Evolutionary conservation across 2,329 filamentous ascomycete genomes (phyloP).

Genomic region (Westerdykella ornata): DNA sequence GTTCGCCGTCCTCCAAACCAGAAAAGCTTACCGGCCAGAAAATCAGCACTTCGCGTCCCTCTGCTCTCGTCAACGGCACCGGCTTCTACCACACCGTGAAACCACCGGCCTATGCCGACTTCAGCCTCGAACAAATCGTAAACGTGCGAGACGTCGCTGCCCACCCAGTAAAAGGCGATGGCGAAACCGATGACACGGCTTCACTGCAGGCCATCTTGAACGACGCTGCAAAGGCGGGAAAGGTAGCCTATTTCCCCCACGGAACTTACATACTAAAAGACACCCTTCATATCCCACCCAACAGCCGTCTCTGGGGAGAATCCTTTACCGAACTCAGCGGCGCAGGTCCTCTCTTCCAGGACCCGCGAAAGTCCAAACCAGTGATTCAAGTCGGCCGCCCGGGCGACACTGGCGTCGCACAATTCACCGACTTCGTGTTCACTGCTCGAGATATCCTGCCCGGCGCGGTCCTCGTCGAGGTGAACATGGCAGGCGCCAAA

Average conservation of each 20-base stretch:
- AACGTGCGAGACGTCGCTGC: conserved; percentile 45
- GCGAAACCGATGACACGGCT: conserved; percentile 64
- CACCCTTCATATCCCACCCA: conserved; percentile 13
- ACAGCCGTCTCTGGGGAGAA: conserved; percentile 13
- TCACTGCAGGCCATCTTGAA: conserved; percentile 58
- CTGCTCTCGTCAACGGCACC: too few species aligned
- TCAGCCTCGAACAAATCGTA: conserved; percentile 59
- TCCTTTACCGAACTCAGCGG: conserved; percentile 13
- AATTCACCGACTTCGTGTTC: conserved; percentile 19
- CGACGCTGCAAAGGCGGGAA: conserved; percentile 41
- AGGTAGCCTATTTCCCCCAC: conserved; percentile 10
- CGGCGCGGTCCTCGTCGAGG: conserved; percentile 63
- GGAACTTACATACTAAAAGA: conserved; percentile 14
- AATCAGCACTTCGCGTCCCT: too few species aligned
- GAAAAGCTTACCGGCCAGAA: too few species aligned
- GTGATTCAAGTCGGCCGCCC: conserved; percentile 14
- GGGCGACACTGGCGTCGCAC: conserved; percentile 12
- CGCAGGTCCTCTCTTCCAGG: conserved; percentile 10
- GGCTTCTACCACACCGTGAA: too few species aligned
- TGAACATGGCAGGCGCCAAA: conserved; percentile 49
- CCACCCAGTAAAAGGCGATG: conserved; percentile 63
- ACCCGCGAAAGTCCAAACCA: conserved; percentile 9
- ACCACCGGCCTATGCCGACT: conserved; percentile 23
- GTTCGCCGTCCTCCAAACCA: too few species aligned
- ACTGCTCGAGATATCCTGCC: conserved; percentile 49